phyloP scores from a whole-genome alignment of 805 yeast species.

The Metschnikowia dekortorum region DNA sequence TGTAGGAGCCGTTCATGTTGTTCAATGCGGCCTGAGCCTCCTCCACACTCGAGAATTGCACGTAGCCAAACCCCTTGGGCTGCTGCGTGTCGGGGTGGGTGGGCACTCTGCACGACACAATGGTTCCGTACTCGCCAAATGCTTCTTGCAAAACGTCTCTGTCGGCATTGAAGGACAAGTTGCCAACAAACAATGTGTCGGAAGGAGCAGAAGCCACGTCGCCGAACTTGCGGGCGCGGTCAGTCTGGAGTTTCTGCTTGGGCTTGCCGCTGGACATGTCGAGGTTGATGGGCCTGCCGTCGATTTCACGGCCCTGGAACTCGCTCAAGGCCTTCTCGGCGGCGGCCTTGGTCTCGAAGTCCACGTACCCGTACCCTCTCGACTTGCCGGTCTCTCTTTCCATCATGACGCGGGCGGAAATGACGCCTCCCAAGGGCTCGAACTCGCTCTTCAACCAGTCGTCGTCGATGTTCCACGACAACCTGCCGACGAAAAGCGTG shows the following conservation, averaged over 20 bases:
- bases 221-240: conserved; percentile 87
- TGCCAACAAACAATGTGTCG: conserved; percentile 94
- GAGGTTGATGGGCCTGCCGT: conserved; percentile 93
- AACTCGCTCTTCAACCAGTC: conserved; percentile 89
- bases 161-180: conserved; percentile 85
- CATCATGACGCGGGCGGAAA: conserved; percentile 85
- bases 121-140: conserved; percentile 76
- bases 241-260: conserved; percentile 51
- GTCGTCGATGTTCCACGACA: conserved; percentile 96
- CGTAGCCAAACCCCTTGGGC: conserved; percentile 99
- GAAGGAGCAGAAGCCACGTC: conserved; percentile 90
- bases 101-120: conserved; percentile 89
- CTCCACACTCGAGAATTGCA: conserved; percentile 80
- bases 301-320: conserved; percentile 90
- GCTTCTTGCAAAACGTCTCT: conserved; percentile 71
- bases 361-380: conserved; percentile 97
- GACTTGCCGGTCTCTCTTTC: conserved; percentile 92
- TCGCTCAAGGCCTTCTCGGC: conserved; percentile 86
- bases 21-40: conserved; percentile 88
- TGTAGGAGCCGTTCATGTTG: conserved; percentile 81
- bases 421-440: conserved; percentile 74
- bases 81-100: conserved; percentile 98
- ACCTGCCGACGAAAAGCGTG: conserved; percentile 92
- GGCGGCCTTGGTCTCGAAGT: conserved; percentile 67
- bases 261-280: conserved; percentile 89